These are phyloP conservation scores for Crithidia mellificae DNA, from an alignment of 208 protist species.

Conservation along the genomic window DNA sequence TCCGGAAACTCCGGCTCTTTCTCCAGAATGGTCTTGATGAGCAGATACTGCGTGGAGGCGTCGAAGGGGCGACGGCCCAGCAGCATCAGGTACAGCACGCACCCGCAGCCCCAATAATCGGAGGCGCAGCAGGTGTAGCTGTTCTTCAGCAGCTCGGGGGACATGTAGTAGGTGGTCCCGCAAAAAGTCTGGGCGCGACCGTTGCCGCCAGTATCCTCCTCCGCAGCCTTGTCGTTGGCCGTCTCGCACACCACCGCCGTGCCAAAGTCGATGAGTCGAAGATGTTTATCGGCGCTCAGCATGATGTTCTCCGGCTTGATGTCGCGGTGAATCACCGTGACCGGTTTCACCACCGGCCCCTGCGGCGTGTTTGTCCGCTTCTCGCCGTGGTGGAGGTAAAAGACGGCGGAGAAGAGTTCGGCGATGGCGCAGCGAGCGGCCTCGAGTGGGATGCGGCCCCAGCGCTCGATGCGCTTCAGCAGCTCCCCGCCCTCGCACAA, in stretches of 20 bases:
- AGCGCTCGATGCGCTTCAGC: conserved; percentile 59
- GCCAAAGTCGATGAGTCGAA: conserved; percentile 97
- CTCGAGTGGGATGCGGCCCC: conserved; percentile 76
- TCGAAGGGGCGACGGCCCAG: conserved; percentile 87
- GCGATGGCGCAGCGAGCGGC: conserved; percentile 84
- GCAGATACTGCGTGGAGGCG: conserved; percentile 82
- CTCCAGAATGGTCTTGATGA: conserved; percentile 89
- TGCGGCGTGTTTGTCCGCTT: conserved; percentile 43
- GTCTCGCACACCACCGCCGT: conserved; percentile 84
- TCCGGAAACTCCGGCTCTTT: conserved; percentile 76
- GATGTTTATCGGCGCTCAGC: conserved; percentile 87
- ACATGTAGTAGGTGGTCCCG: conserved; percentile 94
- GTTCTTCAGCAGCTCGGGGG: conserved; percentile 91
- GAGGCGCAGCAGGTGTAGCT: conserved; percentile 92
- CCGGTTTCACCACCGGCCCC: conserved; percentile 25
- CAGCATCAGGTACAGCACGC: conserved; percentile 92
- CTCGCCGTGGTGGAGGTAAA: conserved; percentile 93
- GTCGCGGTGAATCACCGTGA: conserved; percentile 94
- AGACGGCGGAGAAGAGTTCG: conserved; percentile 94
- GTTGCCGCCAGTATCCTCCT: conserved; percentile 47
- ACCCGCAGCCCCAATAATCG: conserved; percentile 94
- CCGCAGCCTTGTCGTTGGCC: conserved; percentile 63
- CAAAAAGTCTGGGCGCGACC: conserved; percentile 87
- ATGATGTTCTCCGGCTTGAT: conserved; percentile 97
- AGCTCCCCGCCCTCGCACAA: conserved; percentile 87